Evolutionary conservation across 768 basidiomycete genomes (phyloP), one percentile per base, ranked within the genome.

Genomic region (Chalciporus pseudorubinellus): DNA sequence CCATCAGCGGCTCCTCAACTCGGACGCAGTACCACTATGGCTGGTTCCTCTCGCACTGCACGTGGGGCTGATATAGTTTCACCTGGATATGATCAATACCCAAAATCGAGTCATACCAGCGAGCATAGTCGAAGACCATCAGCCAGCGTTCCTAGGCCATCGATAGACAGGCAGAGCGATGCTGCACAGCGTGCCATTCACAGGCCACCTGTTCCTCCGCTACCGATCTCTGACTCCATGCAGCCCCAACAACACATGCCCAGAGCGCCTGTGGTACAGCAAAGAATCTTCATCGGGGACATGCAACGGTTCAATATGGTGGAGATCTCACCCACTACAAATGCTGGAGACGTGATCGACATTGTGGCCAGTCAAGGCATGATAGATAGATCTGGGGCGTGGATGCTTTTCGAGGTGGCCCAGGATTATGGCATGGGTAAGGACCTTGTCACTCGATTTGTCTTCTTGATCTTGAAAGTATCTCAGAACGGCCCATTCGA

Each of bases 381-480:
- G 49, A 68, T 95, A 39, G 78, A 78, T 39, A 79, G 80, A 41
- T 74, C 69, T n/a, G 83, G 77, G 5, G 84, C 81, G 6, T 97
- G 92, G 90, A 92, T 94, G 79, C 66, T 98, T 24, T 95, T 81
- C 66, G 95, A 98, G 71, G 69, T 95, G 24, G 89, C 89, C 29
- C 87, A 91, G 56, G 90, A 94, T 62, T 87, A 94, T 63, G 94
- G 93, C 52, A 88, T 95, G 84, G 94, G 94, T 95, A 64, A 50
- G 26, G 82, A 68, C 3, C 33, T 29, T 31, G 14, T 18, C 8
- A 34, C 44, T 34, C 16, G 6, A 20, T 18, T n/a, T 6, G 28
- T 48, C 53, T 59, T 41, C 28, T 26, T 10, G 39, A 7, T 26
- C n/a, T n/a, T 51, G 38, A 53, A 43, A 53, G 53, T 42, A 51